Evolutionary conservation across 345 rosid species (phyloP).

Genomic region (Acer yangbiense): DNA sequence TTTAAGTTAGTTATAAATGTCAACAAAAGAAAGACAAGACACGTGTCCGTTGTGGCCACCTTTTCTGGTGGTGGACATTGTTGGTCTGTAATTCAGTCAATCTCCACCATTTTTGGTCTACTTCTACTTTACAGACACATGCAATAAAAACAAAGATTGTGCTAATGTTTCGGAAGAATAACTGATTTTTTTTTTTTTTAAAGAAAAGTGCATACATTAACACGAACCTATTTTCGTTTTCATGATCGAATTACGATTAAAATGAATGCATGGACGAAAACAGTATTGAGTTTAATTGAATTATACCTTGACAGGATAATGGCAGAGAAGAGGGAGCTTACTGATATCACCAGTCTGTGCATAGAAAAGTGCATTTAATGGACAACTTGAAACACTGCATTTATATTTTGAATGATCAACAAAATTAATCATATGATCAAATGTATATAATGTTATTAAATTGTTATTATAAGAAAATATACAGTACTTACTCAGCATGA

Average conservation of each 20-base stretch:
- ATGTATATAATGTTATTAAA: background rate
- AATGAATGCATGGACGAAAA: background rate
- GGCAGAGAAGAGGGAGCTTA: slow-evolving; percentile 66
- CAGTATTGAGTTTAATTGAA: too few relatives aligned
- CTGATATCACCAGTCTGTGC: slow-evolving; percentile 60
- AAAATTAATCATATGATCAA: too few relatives aligned
- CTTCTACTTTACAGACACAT: background rate
- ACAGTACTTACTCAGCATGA: slow-evolving; percentile 41
- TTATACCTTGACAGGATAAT: slow-evolving; percentile 71
- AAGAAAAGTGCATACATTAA: background rate
- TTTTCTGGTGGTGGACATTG: background rate
- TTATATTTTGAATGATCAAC: background rate
- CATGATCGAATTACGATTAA: background rate
- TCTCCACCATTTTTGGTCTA: background rate
- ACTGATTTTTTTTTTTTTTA: too few relatives aligned
- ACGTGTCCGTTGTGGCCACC: background rate
- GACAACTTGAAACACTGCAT: slow-evolving; percentile 47
- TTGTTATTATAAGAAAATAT: background rate
- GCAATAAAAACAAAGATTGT: too few relatives aligned
- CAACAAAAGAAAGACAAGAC: background rate
- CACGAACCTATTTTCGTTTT: background rate
- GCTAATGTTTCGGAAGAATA: background rate
- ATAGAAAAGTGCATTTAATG: slow-evolving; percentile 29
- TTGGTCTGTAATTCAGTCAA: background rate
- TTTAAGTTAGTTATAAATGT: background rate